Evolutionary conservation across 306 rosid genomes (phyloP).

Genomic region (Gleditsia sinensis): DNA sequence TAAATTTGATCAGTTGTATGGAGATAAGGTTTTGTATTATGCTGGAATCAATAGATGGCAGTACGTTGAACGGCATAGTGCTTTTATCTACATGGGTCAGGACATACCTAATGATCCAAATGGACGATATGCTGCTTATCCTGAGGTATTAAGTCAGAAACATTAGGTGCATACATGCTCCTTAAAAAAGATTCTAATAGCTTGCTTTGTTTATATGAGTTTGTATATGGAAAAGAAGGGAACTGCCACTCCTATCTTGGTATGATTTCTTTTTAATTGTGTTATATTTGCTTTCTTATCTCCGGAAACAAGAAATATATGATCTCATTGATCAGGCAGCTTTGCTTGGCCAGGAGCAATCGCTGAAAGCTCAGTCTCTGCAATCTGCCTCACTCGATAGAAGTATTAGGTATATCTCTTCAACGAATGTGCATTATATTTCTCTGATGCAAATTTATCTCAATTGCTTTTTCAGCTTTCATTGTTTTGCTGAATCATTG

Average conservation of each 20-base stretch:
- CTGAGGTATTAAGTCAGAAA: slow-evolving; percentile 72
- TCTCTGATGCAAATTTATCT: too few relatives aligned
- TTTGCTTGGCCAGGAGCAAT: slow-evolving; percentile 91
- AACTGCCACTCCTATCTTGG: slow-evolving; percentile 1
- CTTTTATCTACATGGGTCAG: slow-evolving; percentile 73
- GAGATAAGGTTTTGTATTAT: slow-evolving; percentile 80
- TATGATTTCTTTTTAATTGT: slow-evolving; percentile 14
- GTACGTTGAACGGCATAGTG: slow-evolving; percentile 80
- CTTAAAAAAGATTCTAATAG: background rate
- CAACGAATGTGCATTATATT: slow-evolving; percentile 9
- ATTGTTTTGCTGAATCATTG: slow-evolving; percentile 79
- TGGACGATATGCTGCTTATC: slow-evolving; percentile 73
- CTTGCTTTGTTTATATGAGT: slow-evolving; percentile 5
- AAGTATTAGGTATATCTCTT: slow-evolving; percentile 73
- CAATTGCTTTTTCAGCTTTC: slow-evolving; percentile 70
- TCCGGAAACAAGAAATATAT: slow-evolving; percentile 71
- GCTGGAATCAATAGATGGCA: slow-evolving; percentile 82
- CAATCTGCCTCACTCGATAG: slow-evolving; percentile 88
- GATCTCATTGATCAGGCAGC: slow-evolving; percentile 85
- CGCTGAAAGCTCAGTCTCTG: slow-evolving; percentile 81
- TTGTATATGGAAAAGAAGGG: background rate
- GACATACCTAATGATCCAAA: slow-evolving; percentile 73
- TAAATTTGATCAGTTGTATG: slow-evolving; percentile 74
- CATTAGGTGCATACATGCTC: slow-evolving; percentile 66
- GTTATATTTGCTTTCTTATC: slow-evolving; percentile 16